Percentiles rank a stretch among this genome's conserved stretches.
Evolutionary conservation across 768 basidiomycete genomes (phyloP).

Genomic region (Coprinellus micaceus): DNA sequence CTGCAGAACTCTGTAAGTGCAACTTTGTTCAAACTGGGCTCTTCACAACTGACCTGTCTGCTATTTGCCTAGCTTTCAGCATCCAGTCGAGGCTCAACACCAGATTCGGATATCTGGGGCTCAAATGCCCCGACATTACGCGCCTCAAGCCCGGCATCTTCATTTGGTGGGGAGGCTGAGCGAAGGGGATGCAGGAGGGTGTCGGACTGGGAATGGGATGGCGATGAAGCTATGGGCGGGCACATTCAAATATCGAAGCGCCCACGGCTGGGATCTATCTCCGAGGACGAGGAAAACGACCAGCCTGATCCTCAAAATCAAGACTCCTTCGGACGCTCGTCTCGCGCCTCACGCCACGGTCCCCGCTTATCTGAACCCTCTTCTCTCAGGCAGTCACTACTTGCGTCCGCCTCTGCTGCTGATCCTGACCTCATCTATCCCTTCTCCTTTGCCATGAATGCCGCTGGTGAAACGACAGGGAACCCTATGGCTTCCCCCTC

Average conservation of each 20-base stretch:
- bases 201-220: not conserved
- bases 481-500: no score
- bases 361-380: not conserved
- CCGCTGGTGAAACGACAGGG: no score
- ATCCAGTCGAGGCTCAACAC: not conserved
- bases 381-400: no score
- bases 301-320: not conserved
- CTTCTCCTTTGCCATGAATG: no score
- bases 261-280: not conserved
- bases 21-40: no score
- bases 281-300: not conserved
- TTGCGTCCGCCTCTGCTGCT: no score
- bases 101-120: not conserved
- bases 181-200: not conserved
- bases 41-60: not conserved
- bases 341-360: not conserved
- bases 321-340: not conserved
- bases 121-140: not conserved
- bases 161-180: not conserved
- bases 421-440: no score
- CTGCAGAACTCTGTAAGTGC: no score
- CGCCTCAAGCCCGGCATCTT: not conserved
- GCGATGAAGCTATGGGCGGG: not conserved
- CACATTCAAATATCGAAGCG: not conserved
- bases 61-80: not conserved